Conservation (phyloP, 495 filamentous ascomycete species). For the Lepraria neglecta region DNA sequence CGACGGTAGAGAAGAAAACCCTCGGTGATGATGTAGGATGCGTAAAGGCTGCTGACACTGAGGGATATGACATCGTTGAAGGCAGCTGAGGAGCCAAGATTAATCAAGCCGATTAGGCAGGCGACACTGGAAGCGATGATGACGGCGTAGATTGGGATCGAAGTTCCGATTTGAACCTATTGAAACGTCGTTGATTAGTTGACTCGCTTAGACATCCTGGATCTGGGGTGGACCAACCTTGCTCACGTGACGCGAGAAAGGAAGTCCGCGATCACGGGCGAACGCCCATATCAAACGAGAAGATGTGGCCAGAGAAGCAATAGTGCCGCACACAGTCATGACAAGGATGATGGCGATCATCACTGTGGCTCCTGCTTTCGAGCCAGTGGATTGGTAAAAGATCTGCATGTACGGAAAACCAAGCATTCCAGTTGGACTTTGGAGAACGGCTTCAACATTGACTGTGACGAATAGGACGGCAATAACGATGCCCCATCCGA, state of each 20-base stretch:
- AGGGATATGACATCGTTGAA: conserved; percentile 46
- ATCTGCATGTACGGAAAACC: conserved; percentile 40
- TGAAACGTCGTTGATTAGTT: neutral
- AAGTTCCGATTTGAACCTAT: conserved; percentile 33
- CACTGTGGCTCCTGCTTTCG: conserved; percentile 30
- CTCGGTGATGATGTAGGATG: conserved; percentile 35
- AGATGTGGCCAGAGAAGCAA: conserved; percentile 43
- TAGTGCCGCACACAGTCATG: conserved; percentile 37
- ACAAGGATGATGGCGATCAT: conserved; percentile 34
- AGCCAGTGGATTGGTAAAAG: conserved; percentile 31
- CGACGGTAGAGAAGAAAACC: conserved; percentile 20
- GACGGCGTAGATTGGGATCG: conserved; percentile 47
- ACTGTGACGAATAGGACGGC: conserved; percentile 31
- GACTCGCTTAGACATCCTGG: conserved; percentile 13
- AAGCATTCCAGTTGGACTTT: conserved; percentile 20
- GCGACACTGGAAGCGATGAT: conserved; percentile 41
- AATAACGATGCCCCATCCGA: conserved; percentile 31
- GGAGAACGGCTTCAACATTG: conserved; percentile 28
- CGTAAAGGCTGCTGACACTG: conserved; percentile 31
- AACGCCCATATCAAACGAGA: conserved; percentile 53
- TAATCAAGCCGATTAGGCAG: conserved; percentile 38
- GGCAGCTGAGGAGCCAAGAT: conserved; percentile 43
- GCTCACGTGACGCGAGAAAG: conserved; percentile 38
- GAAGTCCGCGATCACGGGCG: conserved; percentile 46
- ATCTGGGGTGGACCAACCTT: conserved; percentile 39